Base-by-base conservation (phyloP, 495 filamentous ascomycete species). In the Bacidia rubella region DNA sequence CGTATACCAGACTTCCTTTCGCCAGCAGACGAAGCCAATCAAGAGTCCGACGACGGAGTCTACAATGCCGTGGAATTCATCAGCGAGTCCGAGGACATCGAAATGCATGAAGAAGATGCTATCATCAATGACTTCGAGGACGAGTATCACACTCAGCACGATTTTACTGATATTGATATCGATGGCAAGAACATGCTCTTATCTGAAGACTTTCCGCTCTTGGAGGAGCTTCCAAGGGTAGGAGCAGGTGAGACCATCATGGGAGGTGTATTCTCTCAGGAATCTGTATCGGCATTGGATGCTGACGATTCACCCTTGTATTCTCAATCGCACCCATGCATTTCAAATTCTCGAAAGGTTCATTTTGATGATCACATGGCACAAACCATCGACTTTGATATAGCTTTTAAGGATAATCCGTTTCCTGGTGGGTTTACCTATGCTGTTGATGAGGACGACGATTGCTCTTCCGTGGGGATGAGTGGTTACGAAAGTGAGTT, bases 401-500 rank as follows among this genome's bases (percentile, higher is more conserved):
- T 35, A 11, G n/a, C 22, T 27, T n/a, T 11, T 19, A 11, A 21
- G 5, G 12, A 25, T 62, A n/a, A 73, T 70, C 12, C 66, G 66
- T 11, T 68, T 65, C 39, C 71, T 25, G 19, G n/a, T n/a, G 47
- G 17, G 10, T 21, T n/a, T 26, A 26, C 17, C 24, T 50, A 66
- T 22, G 68, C 72, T 11, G 66, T 69, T 47, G 51, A 68, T 15
- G 61, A 65, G 19, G 59, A 70, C 27, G 73, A 76, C 29, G 70
- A 70, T 35, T 71, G 70, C n/a, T 77, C 75, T 40, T 70, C 70
- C 46, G 77, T 70, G 66, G 54, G 73, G 50, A 80, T 79, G 23
- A 87, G 86, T 66, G 86, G 84, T 52, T 90, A 89, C 66, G 85
- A 89, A 68, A 81, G 86, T 90, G 63, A 70, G 78, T n/a, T 52